A percentile compares a stretch with the other conserved stretches of the same genome.
Conservation (phyloP, 129 eudicot species). For the Flaveria brownii region DNA sequence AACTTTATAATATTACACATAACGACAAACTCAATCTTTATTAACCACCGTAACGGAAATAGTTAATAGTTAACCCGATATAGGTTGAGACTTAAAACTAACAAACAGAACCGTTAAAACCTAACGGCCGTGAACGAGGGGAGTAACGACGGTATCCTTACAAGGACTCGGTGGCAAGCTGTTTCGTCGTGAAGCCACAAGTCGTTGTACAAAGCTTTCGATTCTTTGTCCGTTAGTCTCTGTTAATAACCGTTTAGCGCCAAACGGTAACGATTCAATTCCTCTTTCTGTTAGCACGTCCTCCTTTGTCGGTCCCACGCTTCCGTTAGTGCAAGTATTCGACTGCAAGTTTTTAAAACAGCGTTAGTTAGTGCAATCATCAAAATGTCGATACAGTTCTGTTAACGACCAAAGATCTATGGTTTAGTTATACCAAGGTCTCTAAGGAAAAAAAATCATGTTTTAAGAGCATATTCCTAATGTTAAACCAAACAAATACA, state of each 20-base stretch:
- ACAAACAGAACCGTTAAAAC: constrained; percentile 8
- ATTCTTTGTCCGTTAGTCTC: constrained; percentile 91
- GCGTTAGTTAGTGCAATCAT: constrained; percentile 2
- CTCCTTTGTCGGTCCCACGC: constrained; percentile 36
- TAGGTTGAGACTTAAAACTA: neutral
- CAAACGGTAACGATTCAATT: constrained; percentile 85
- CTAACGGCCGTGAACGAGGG: constrained; percentile 84
- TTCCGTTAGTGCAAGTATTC: constrained; percentile 42
- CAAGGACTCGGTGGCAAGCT: constrained; percentile 98
- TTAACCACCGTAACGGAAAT: constrained; percentile 45
- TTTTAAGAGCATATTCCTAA: too few relatives aligned
- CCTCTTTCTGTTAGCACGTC: constrained; percentile 66
- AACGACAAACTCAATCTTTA: constrained; percentile 32
- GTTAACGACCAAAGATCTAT: too few relatives aligned
- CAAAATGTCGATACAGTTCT: too few relatives aligned
- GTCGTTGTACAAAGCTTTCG: constrained; percentile 71
- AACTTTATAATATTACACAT: constrained; percentile 21
- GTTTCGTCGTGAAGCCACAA: constrained; percentile 64
- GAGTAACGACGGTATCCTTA: constrained; percentile 77
- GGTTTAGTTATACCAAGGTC: too few relatives aligned
- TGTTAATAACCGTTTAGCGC: constrained; percentile 76
- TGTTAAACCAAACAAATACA: too few relatives aligned
- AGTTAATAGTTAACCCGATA: constrained; percentile 30
- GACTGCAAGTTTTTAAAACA: constrained; percentile 49
- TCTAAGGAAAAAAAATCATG: too few relatives aligned